These are phyloP conservation scores for Lactifluus piperatus DNA, from an alignment of 768 basidiomycete species.

Conservation along the genomic window DNA sequence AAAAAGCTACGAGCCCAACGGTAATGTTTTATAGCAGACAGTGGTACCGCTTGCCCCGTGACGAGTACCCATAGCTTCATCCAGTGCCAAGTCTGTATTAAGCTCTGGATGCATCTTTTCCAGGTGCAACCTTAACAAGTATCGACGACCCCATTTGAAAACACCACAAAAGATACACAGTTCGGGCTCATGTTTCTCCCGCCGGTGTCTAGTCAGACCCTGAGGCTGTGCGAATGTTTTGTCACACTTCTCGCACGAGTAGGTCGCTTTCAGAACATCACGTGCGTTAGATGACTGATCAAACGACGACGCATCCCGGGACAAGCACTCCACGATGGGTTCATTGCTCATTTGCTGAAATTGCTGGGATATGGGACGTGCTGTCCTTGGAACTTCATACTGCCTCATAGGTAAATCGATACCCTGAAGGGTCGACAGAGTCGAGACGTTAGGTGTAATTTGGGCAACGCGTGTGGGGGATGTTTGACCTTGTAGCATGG, in stretches of 20 bases:
- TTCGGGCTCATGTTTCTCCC: neutral
- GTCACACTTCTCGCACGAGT: neutral
- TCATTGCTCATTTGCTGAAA: neutral
- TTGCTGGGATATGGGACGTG: neutral
- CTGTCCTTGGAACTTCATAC: neutral
- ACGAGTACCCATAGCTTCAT: neutral
- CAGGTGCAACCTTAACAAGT: neutral
- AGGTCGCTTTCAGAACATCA: neutral
- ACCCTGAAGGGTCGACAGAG: neutral
- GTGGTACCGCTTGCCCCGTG: neutral
- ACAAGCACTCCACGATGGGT: neutral
- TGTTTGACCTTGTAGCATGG: neutral
- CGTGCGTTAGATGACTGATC: neutral
- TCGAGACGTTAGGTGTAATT: neutral
- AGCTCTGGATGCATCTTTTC: neutral
- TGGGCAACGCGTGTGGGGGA: neutral
- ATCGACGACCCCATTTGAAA: neutral
- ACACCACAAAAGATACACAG: neutral
- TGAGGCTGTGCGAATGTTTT: neutral
- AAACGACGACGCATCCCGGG: neutral
- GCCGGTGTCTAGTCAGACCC: neutral
- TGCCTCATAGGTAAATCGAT: neutral
- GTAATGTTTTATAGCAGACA: neutral
- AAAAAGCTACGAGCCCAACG: neutral
- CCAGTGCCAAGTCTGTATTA: neutral